Percentiles rank a stretch among this genome's conserved stretches.
phyloP scores from a whole-genome alignment of 1,284 basidiomycete species.

The Cutaneotrichosporon curvatum region DNA sequence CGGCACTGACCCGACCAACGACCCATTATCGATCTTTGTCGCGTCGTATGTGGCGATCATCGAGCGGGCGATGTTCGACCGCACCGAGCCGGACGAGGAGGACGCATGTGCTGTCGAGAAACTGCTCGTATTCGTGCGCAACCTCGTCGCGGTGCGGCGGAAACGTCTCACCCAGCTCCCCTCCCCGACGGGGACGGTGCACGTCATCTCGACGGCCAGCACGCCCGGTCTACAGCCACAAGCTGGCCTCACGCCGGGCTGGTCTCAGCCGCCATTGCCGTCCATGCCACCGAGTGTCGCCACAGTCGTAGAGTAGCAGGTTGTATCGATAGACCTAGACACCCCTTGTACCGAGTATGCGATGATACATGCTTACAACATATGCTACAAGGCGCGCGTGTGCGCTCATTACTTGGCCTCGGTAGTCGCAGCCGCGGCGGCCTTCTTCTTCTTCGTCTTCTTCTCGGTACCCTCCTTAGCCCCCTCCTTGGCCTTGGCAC shows the following conservation, averaged over 20 bases:
- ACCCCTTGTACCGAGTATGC: not conserved
- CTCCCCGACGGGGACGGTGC: not conserved
- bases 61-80: constrained; percentile 63
- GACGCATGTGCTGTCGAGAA: constrained; percentile 63
- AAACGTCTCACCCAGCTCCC: not conserved
- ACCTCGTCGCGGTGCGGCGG: constrained; percentile 6
- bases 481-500: not conserved
- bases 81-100: constrained; percentile 58
- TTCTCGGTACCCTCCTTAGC: constrained; percentile 6
- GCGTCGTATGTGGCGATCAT: constrained; percentile 68
- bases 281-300: not conserved
- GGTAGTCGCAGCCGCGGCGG: not conserved
- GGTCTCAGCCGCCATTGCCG: too few species aligned
- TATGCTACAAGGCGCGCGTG: not conserved
- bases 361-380: constrained; percentile 11
- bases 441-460: constrained; percentile 12
- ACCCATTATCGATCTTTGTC: constrained; percentile 56
- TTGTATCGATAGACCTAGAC: constrained; percentile 3
- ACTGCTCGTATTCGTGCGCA: constrained; percentile 56
- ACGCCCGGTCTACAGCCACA: too few species aligned
- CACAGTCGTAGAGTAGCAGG: not conserved
- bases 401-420: constrained; percentile 3
- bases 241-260: too few species aligned
- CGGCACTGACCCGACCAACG: constrained; percentile 5
- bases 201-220: too few species aligned